Base-by-base conservation (phyloP, 108 stramenopile species). In the Conticribra guillardii region DNA sequence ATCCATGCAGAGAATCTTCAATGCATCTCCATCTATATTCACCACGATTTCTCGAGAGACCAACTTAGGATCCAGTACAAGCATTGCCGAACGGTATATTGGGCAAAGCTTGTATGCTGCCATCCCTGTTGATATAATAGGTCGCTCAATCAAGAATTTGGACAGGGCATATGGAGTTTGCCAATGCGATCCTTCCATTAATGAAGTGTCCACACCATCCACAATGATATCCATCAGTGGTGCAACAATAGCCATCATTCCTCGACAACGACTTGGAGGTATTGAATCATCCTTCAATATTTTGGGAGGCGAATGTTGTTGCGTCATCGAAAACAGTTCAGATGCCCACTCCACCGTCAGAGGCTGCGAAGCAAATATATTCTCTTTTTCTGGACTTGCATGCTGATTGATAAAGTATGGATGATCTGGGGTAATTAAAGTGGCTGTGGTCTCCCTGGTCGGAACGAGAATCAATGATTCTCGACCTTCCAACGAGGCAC, bases 1-100 rank as follows among this genome's bases (percentile, higher is more conserved):
- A 54, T 79, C 77, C 59, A 79, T 45, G 51, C 77, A 79, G 1
- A 79, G 31, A 0, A 71, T 59, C 31, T 79, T 79, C 34, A 79
- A 44, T 3, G 77, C 77, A 62, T 67, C 66, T 0, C 48, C 60
- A 50, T 61, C 69, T n/a, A 70, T 70, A 55, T 71, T 59, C 17
- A 79, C 60, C 8, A 71, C 48, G 27, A 71, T 67, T 22, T 79
- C 70, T 22, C 27, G 31, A 23, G 67, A 62, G n/a, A 62, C 59
- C 3, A 62, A 21, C 32, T 59, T 59, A 33, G 57, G 60, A 60
- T 79, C 70, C 48, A 79, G 49, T 1, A 71, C 24, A 1, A 79
- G 50, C 19, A 70, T 79, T 33, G 70, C 77, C 19, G 77, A 79
- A 34, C 69, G 57, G 59, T 79, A 79, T 4, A 65, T 49, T 14